Base-by-base conservation (phyloP, 2,329 filamentous ascomycete genomes). In the Gnomoniopsis smithogilvyi region DNA sequence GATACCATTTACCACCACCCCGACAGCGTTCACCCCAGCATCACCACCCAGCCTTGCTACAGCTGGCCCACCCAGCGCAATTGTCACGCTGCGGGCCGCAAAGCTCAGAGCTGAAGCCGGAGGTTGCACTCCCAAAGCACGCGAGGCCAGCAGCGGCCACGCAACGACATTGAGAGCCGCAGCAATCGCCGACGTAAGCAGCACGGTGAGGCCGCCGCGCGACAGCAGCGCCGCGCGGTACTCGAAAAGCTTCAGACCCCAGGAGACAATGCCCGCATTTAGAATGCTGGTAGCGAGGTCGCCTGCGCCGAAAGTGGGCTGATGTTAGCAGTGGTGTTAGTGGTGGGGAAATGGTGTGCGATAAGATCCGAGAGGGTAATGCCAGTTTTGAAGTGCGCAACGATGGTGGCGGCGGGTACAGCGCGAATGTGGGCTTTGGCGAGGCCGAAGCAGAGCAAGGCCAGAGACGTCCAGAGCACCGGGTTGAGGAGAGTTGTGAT, bases 211-310 rank as follows among this genome's bases (percentile, higher is more conserved):
- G 0, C 80, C 80, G 0, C 73, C 73, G 1, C 71, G 63, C 22
- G 77, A 80, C 49, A 78, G 72, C 1, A 83, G 70, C 52, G 79
- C 77, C 2, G 64, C 62, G 3, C 79, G 77, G 67, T 78, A 80
- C 62, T 81, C 78, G 63, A 77, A 80, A 3, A 83, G 71, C 67
- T 82, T 83, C 63, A 83, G 76, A 0, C 80, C 80, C 80, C 80
- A 83, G 3, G 76, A 72, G 2, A 82, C 72, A 24, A 83, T 80
- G 12, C 80, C 80, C 3, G 77, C 74, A 64, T 82, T 78, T 3
- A 83, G 77, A 3, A 82, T 66, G 0, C 78, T 77, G 1, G 77
- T 70, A 0, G 80, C 80, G 3, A 76, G 67, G 60, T 82, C 80
- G 10, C 80, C 80, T 0, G 80, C 79, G 2, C 78, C 78, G 54